Conservation (phyloP, 2,329 filamentous ascomycete species). For the Fusarium illudens region DNA sequence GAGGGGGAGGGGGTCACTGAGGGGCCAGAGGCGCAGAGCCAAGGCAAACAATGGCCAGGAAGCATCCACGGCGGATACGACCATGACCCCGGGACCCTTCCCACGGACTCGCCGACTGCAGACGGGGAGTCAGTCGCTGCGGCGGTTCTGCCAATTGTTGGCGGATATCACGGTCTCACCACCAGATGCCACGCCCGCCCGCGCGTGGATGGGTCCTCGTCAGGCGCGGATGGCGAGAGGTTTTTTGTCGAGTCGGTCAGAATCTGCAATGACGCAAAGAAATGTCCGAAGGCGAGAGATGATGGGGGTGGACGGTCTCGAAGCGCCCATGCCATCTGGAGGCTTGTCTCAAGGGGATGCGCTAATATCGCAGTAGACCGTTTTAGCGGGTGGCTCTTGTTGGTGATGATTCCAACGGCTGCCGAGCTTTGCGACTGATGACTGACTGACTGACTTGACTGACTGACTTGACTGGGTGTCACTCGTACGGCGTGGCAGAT, state of each 20-base stretch:
- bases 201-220: constrained; percentile 4
- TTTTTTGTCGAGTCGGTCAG: neutral
- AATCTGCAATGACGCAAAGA: constrained; percentile 8
- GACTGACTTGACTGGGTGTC: neutral
- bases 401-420: constrained; percentile 3
- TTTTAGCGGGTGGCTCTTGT: constrained; percentile 26
- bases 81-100: constrained; percentile 12
- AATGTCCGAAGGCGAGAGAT: constrained; percentile 15
- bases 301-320: constrained; percentile 19
- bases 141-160: constrained; percentile 13
- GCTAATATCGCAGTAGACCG: constrained; percentile 2
- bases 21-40: constrained; percentile 8
- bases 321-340: constrained; percentile 10
- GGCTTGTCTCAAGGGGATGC: constrained; percentile 20
- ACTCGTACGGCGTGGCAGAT: neutral
- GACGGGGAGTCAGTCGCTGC: constrained; percentile 6
- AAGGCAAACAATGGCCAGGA: neutral
- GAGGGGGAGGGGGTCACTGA: constrained; percentile 5
- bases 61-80: constrained; percentile 29
- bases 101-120: constrained; percentile 34
- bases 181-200: constrained; percentile 20
- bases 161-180: constrained; percentile 35
- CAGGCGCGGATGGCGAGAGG: constrained; percentile 19
- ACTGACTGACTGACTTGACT: constrained; percentile 5
- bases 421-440: constrained; percentile 22